Conservation (phyloP, 805 yeast genomes). For the Kodamaea restingae region DNA sequence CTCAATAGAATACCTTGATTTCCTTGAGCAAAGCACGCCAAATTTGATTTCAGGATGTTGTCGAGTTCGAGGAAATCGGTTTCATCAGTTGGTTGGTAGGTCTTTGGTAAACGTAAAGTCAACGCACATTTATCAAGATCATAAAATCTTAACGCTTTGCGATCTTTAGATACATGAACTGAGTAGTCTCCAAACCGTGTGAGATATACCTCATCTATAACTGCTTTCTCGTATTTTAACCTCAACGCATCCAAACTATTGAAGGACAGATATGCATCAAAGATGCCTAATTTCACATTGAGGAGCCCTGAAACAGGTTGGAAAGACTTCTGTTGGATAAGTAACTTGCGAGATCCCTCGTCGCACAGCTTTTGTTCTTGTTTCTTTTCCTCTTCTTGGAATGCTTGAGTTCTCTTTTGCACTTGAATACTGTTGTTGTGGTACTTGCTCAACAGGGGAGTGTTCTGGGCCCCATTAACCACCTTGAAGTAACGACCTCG, state of each 20-base stretch:
- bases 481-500: conserved; percentile 30
- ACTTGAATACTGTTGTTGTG: conserved; percentile 28
- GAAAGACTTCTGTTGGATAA: not conserved
- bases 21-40: not conserved
- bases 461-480: conserved; percentile 25
- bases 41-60: not conserved
- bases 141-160: conserved; percentile 3
- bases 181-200: conserved; percentile 3
- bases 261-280: not conserved
- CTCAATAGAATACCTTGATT: conserved; percentile 1
- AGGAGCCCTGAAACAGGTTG: not conserved
- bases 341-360: not conserved
- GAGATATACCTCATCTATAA: conserved; percentile 2
- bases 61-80: conserved; percentile 3
- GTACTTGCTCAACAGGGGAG: conserved; percentile 16
- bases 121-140: not conserved
- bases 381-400: not conserved
- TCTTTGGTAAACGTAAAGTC: conserved; percentile 2
- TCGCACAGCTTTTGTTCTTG: not conserved
- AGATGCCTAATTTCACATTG: conserved; percentile 4
- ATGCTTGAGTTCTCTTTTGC: conserved; percentile 15
- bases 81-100: conserved; percentile 1
- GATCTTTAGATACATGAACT: conserved; percentile 1
- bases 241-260: conserved; percentile 3
- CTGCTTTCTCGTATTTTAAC: not conserved